These are phyloP conservation scores for Physcomitrium patens DNA, from an alignment of 225 moss, liverwort and hornwort genomes.

Conservation along the genomic window DNA sequence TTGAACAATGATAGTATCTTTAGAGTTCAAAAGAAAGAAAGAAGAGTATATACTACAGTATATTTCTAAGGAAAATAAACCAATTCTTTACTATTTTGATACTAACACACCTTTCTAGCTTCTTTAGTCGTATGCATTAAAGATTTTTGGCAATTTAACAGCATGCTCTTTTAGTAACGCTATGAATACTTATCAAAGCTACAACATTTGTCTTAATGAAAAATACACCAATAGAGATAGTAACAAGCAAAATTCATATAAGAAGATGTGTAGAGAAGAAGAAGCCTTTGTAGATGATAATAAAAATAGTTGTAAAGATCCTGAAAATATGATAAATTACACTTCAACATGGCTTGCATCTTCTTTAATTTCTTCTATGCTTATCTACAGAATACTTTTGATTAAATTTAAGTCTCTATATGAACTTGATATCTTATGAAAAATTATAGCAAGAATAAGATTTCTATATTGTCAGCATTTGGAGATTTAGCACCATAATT, in stretches of 20 bases:
- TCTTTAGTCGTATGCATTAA: conserved; percentile 53
- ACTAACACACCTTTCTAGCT: conserved; percentile 49
- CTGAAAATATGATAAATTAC: conserved; percentile 42
- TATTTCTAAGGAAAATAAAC: not conserved
- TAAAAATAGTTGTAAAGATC: conserved; percentile 44
- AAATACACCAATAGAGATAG: not conserved
- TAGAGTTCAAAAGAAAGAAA: too few species aligned
- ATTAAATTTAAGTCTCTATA: conserved; percentile 25
- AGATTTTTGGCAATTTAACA: conserved; percentile 51
- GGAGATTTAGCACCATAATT: conserved; percentile 7
- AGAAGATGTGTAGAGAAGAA: not conserved
- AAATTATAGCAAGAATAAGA: conserved; percentile 4
- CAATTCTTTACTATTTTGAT: conserved; percentile 24
- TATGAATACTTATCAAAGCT: conserved; percentile 46
- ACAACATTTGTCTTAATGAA: conserved; percentile 11
- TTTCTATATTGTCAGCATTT: conserved; percentile 15
- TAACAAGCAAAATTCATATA: not conserved
- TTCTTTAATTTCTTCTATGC: conserved; percentile 40
- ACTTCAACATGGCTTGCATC: conserved; percentile 44
- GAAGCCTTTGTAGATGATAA: conserved; percentile 44
- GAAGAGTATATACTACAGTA: too few species aligned
- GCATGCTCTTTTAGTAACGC: conserved; percentile 44
- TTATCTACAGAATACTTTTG: conserved; percentile 36
- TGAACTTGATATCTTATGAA: conserved; percentile 17
- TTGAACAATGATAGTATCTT: too few species aligned